Conservation (phyloP, 495 filamentous ascomycete species). For the Astrothelium subdiscretum region DNA sequence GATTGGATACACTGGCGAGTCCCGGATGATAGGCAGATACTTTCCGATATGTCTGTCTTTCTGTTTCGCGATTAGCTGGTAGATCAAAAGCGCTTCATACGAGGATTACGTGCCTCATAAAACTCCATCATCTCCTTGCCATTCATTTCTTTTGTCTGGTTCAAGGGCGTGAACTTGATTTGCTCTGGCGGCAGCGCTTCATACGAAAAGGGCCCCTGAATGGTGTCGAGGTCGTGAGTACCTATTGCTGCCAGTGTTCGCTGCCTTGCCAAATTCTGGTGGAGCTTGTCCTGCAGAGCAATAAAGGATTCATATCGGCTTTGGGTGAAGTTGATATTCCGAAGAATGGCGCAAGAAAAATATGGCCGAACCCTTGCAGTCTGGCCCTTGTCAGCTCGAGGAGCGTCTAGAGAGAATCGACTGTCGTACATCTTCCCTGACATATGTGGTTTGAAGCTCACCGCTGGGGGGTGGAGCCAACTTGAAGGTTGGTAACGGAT, state of each 20-base stretch:
- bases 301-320: conserved; percentile 96
- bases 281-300: conserved; percentile 90
- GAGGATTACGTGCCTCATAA: conserved; percentile 53
- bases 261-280: conserved; percentile 89
- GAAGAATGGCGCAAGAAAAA: conserved; percentile 74
- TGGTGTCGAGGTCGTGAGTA: conserved; percentile 89
- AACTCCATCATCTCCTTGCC: conserved; percentile 85
- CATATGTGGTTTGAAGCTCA: conserved; percentile 65
- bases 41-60: conserved; percentile 72
- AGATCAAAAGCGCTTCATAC: neutral
- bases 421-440: conserved; percentile 52
- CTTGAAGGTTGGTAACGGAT: conserved; percentile 63
- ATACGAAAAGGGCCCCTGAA: conserved; percentile 93
- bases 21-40: conserved; percentile 84
- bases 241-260: conserved; percentile 90
- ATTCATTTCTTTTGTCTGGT: conserved; percentile 79
- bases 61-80: conserved; percentile 25
- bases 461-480: conserved; percentile 58
- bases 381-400: conserved; percentile 23
- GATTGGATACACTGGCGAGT: conserved; percentile 91
- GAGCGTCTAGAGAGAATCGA: neutral
- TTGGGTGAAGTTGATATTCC: conserved; percentile 83
- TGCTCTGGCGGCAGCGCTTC: conserved; percentile 85
- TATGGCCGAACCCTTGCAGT: conserved; percentile 74
- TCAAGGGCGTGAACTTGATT: conserved; percentile 82